Percentiles rank a stretch among this genome's conserved stretches.
These are phyloP conservation scores for Wickerhamomyces tratensis DNA, from an alignment of 805 yeast species.

Conservation along the genomic window DNA sequence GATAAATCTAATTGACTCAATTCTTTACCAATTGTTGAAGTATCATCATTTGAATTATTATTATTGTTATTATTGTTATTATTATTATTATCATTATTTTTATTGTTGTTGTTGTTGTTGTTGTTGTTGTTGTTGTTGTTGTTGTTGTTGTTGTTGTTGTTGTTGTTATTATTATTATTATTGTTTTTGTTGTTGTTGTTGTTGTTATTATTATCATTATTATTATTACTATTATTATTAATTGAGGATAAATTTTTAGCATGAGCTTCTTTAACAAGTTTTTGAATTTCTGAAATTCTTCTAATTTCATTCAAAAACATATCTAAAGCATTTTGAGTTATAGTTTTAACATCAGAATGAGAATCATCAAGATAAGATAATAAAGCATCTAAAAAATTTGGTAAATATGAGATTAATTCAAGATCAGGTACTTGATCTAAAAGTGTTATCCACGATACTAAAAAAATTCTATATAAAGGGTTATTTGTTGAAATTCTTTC, in stretches of 20 bases:
- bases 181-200: too few relatives aligned
- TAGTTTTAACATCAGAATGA: constrained; percentile 78
- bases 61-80: neutral
- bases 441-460: constrained; percentile 91
- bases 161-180: too few relatives aligned
- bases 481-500: constrained; percentile 90
- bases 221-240: too few relatives aligned
- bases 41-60: too few relatives aligned
- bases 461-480: constrained; percentile 84
- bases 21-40: constrained; percentile 6
- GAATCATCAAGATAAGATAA: constrained; percentile 73
- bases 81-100: constrained; percentile 4
- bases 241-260: too few relatives aligned
- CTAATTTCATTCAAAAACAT: constrained; percentile 72
- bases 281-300: constrained; percentile 61
- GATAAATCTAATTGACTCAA: constrained; percentile 1
- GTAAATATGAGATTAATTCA: constrained; percentile 78
- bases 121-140: too few relatives aligned
- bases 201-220: too few relatives aligned
- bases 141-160: too few relatives aligned
- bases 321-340: constrained; percentile 71
- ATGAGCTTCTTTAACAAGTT: constrained; percentile 29
- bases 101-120: too few relatives aligned
- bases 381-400: constrained; percentile 81
- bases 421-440: constrained; percentile 88